Evolutionary conservation across 768 basidiomycete genomes (phyloP).

Genomic region (Agaricus blazei): DNA sequence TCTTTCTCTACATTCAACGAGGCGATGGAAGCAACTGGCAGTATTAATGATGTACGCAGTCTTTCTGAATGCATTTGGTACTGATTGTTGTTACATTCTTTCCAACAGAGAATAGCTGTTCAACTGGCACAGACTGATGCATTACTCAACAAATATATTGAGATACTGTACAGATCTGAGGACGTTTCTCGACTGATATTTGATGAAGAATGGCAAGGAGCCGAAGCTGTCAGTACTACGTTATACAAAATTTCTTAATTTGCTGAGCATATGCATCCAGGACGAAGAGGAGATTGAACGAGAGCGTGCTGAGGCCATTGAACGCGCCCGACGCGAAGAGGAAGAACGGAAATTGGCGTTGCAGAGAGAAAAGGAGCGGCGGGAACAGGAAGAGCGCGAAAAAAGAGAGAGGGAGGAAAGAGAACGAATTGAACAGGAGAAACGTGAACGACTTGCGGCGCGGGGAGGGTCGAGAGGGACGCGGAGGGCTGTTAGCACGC

Average conservation of each 20-base stretch:
- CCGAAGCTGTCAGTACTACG: slow-evolving; percentile 53
- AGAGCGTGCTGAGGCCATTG: slow-evolving; percentile 38
- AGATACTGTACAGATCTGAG: slow-evolving; percentile 66
- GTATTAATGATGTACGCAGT: slow-evolving; percentile 62
- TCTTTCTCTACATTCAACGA: slow-evolving; percentile 67
- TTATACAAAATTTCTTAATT: not conserved
- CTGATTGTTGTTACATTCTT: not conserved
- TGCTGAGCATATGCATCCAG: slow-evolving; percentile 26
- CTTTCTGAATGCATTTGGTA: not conserved
- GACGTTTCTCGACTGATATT: slow-evolving; percentile 63
- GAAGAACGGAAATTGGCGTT: slow-evolving; percentile 44
- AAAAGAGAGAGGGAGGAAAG: slow-evolving; percentile 33
- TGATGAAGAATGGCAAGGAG: slow-evolving; percentile 74
- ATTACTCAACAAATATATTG: slow-evolving; percentile 70
- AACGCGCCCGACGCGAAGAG: slow-evolving; percentile 42
- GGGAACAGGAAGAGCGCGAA: slow-evolving; percentile 36
- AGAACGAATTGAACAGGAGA: slow-evolving; percentile 42
- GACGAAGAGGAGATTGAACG: slow-evolving; percentile 53
- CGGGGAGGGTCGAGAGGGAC: slow-evolving; percentile 65
- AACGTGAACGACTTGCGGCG: slow-evolving; percentile 25
- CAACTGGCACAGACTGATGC: slow-evolving; percentile 71
- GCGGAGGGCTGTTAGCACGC: slow-evolving; percentile 64
- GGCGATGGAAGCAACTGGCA: slow-evolving; percentile 56
- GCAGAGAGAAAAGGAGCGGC: slow-evolving; percentile 37
- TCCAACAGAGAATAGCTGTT: slow-evolving; percentile 50